Conservation (phyloP, 2,329 filamentous ascomycete genomes). For the Sporothrix humicola region DNA sequence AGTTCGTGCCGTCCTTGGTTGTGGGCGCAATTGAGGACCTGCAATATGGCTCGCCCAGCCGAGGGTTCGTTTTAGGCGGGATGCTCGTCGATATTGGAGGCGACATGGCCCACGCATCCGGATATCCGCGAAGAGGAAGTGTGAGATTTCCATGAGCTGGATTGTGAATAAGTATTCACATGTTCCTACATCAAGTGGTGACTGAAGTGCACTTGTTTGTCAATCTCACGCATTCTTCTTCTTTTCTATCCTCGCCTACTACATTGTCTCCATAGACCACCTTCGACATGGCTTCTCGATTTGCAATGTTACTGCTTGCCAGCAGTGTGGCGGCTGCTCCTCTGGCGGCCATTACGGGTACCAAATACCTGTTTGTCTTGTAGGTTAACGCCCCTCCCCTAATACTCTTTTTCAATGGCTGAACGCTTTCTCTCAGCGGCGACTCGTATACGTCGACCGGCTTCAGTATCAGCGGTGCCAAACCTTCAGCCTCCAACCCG, state of each 20-base stretch:
- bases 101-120: background rate
- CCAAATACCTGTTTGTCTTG: conserved; percentile 10
- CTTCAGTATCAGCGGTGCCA: background rate
- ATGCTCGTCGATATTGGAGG: background rate
- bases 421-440: background rate
- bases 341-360: background rate
- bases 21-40: background rate
- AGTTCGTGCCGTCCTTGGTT: background rate
- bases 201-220: background rate
- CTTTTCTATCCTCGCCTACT: conserved; percentile 38
- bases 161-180: background rate
- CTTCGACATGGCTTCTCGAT: background rate
- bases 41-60: conserved; percentile 11
- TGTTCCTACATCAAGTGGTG: background rate
- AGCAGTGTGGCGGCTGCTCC: conserved; percentile 5
- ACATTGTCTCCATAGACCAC: background rate
- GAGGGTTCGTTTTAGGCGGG: conserved; percentile 1
- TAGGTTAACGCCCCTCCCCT: background rate
- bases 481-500: background rate
- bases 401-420: background rate
- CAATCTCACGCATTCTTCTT: background rate
- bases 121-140: background rate
- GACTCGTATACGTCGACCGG: conserved; percentile 2
- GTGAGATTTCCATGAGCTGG: background rate
- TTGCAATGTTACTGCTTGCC: background rate